Evolutionary conservation across 2,329 filamentous ascomycete species (phyloP).

Genomic region (Paecilomyces sp.): DNA sequence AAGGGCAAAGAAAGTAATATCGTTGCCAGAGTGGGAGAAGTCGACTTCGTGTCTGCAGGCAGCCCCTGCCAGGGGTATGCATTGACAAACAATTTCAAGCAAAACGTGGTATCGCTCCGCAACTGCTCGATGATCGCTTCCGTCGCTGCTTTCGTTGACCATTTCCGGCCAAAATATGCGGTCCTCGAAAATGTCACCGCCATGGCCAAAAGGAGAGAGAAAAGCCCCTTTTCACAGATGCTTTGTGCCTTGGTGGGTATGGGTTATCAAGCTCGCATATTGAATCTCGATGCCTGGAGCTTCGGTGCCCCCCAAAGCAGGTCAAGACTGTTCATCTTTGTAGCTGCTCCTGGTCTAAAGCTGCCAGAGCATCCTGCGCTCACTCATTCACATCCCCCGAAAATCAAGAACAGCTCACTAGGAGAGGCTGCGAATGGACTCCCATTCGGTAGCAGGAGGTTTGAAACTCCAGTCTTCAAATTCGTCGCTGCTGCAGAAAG

Average conservation of each 20-base stretch:
- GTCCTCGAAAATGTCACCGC: constrained; percentile 68
- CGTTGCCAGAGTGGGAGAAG: constrained; percentile 54
- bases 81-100: constrained; percentile 50
- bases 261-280: constrained; percentile 67
- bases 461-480: constrained; percentile 48
- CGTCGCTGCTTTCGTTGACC: constrained; percentile 66
- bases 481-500: constrained; percentile 49
- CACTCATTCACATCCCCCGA: constrained; percentile 56
- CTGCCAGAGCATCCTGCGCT: constrained; percentile 51
- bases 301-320: constrained; percentile 61
- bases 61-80: constrained; percentile 77
- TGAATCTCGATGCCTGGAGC: constrained; percentile 62
- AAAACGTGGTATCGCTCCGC: constrained; percentile 49
- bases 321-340: constrained; percentile 61
- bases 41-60: constrained; percentile 65
- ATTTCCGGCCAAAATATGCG: constrained; percentile 68
- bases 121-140: constrained; percentile 74
- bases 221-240: constrained; percentile 67
- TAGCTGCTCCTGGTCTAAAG: constrained; percentile 58
- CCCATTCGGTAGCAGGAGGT: constrained; percentile 49
- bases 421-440: constrained; percentile 56
- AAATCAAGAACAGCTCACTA: constrained; percentile 32
- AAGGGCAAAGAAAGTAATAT: constrained; percentile 37
- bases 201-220: constrained; percentile 49
- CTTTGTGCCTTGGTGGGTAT: constrained; percentile 66